Conservation (phyloP, 2,329 filamentous ascomycete genomes). For the Tetracladium maxilliforme region DNA sequence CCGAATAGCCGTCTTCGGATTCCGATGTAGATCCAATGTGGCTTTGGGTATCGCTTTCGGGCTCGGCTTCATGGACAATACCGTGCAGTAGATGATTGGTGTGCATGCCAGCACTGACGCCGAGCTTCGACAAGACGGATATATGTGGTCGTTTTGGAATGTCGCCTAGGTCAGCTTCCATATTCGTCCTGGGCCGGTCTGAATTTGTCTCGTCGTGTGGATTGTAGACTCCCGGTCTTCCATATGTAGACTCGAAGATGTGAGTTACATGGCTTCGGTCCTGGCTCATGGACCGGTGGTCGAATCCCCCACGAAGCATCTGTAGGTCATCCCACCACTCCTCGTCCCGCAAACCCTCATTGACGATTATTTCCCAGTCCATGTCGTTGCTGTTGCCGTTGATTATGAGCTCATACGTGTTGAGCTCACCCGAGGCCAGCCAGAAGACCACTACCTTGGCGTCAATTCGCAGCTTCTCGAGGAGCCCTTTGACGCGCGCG, state of each 20-base stretch:
- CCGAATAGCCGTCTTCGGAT: too few species aligned
- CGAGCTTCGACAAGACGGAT: slow-evolving; percentile 30
- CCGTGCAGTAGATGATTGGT: slow-evolving; percentile 56
- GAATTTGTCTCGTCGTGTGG: too few species aligned
- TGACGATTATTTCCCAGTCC: slow-evolving; percentile 43
- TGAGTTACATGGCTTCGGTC: slow-evolving; percentile 27
- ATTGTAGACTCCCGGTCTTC: too few species aligned
- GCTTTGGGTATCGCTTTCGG: slow-evolving; percentile 10
- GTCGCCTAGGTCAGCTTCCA: too few species aligned
- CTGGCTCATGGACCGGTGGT: slow-evolving; percentile 21
- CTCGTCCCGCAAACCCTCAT: slow-evolving; percentile 53
- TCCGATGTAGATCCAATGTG: slow-evolving; percentile 11
- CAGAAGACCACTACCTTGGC: slow-evolving; percentile 71
- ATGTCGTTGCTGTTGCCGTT: slow-evolving; percentile 47
- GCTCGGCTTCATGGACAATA: slow-evolving; percentile 27
- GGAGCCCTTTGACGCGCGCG: slow-evolving; percentile 52
- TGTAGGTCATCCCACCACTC: slow-evolving; percentile 75
- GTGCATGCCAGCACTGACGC: slow-evolving; percentile 58
- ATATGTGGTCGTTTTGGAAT: too few species aligned
- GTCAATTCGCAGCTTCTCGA: slow-evolving; percentile 71
- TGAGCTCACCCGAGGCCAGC: slow-evolving; percentile 58
- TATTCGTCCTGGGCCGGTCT: too few species aligned
- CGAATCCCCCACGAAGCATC: slow-evolving; percentile 25
- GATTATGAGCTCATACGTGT: slow-evolving; percentile 64
- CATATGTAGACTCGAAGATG: slow-evolving; percentile 28